phyloP scores from a whole-genome alignment of 768 basidiomycete genomes.

The Lactarius psammicola region DNA sequence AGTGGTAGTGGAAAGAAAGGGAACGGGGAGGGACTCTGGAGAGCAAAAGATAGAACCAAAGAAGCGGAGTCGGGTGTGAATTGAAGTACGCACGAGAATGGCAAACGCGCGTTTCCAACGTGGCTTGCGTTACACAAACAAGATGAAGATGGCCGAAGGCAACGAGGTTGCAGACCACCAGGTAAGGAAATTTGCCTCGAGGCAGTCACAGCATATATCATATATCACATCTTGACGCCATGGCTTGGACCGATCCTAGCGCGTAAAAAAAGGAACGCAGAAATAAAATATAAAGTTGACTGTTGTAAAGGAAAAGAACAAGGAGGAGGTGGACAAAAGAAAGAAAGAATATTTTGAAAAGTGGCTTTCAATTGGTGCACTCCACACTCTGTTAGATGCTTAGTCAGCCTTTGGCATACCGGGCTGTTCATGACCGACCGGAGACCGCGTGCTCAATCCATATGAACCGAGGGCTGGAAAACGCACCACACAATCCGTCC shows the following conservation, averaged over 20 bases:
- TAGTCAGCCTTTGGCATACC: not conserved
- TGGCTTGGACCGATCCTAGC: constrained; percentile 14
- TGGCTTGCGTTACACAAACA: constrained; percentile 28
- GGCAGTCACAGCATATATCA: constrained; percentile 29
- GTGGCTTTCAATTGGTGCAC: too few species aligned
- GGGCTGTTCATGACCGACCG: not conserved
- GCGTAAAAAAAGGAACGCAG: constrained; percentile 1
- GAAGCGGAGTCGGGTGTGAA: constrained; percentile 25
- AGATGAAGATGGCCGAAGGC: constrained; percentile 26
- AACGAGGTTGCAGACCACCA: constrained; percentile 27
- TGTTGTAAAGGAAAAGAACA: constrained; percentile 9
- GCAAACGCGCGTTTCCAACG: constrained; percentile 31
- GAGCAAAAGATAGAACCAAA: constrained; percentile 25
- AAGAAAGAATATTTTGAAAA: not conserved
- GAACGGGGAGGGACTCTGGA: constrained; percentile 15
- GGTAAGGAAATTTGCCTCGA: constrained; percentile 31
- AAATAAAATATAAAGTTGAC: not conserved
- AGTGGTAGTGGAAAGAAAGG: constrained; percentile 3
- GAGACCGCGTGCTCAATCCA: not conserved
- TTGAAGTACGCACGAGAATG: constrained; percentile 29
- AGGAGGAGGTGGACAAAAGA: constrained; percentile 1
- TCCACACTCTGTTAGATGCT: not conserved
- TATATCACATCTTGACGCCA: constrained; percentile 23
- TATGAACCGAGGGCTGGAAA: not conserved
- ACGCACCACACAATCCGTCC: not conserved